Base-by-base conservation (phyloP, 495 filamentous ascomycete genomes). In the Aspergillus sclerotioniger region DNA sequence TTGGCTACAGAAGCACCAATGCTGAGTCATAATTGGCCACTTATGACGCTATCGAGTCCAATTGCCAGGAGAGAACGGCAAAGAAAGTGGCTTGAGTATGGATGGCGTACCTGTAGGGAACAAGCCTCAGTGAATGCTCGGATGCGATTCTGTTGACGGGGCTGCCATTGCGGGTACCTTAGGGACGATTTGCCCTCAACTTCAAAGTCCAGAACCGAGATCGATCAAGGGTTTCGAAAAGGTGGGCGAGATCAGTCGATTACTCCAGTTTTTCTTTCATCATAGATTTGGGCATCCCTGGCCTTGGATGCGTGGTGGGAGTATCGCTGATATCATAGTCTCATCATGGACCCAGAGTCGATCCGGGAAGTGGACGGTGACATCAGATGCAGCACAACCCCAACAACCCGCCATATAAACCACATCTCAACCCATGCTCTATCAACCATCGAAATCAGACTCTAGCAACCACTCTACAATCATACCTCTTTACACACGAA, bases 281-380 rank as follows among this genome's bases (percentile, higher is more conserved):
- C 37, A 41, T 41, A 12, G 37, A 15, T 15, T 7, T 41, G 8
- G 5, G 13, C 7, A 15, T 15, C 13, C 13, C 12, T 13, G 5
- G 10, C 15, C 9, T 2, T 39, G 6, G 10, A 33, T 33, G 31
- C 31, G 9, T 39, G n/a, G n/a, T n/a, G n/a, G 35, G 2, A 13
- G 35, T 12, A 3, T 13, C 35, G 17, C 51, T 50, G 35, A 53
- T 43, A 53, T 53, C 51, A 53, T 43, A 39, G 20, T 37, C 25
- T 20, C 19, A 45, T 54, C 52, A 43, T 54, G 21, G 39, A 54
- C 19, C 25, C 47, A 16, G 6, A 15, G 15, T 16, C 13, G 10
- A 54, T 41, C 37, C 37, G 13, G 5, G 33, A 3, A 20, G 37
- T 28, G 52, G 39, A 50, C 15, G 31, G 47, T 50, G 47, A 50